These are phyloP conservation scores for Aspergillus fumigatiaffinis DNA, from an alignment of 2,329 filamentous ascomycete species.

Conservation along the genomic window DNA sequence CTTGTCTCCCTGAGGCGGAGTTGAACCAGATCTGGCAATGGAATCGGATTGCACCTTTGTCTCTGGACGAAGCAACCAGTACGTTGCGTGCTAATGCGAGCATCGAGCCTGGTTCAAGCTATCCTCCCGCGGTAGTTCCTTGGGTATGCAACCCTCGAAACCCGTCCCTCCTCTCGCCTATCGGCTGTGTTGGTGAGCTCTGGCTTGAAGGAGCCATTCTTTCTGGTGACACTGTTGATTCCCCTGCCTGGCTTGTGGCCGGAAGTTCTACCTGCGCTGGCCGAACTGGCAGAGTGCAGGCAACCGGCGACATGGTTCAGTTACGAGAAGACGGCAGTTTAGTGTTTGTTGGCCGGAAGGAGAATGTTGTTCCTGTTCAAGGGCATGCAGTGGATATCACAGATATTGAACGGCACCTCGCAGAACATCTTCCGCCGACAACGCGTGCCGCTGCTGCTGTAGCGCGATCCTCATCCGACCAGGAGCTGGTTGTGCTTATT, in stretches of 20 bases:
- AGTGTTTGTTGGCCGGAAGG: constrained; percentile 31
- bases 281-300: constrained; percentile 26
- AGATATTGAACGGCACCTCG: constrained; percentile 39
- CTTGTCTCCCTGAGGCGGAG: constrained; percentile 35
- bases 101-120: constrained; percentile 24
- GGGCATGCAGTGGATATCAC: constrained; percentile 40
- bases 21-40: constrained; percentile 42
- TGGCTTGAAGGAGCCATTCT: constrained; percentile 41
- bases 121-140: constrained; percentile 30
- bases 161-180: constrained; percentile 34
- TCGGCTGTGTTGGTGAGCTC: constrained; percentile 37
- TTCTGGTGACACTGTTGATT: constrained; percentile 18
- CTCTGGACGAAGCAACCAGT: constrained; percentile 25
- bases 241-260: constrained; percentile 25
- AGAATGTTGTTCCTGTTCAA: constrained; percentile 28
- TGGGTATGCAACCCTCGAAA: constrained; percentile 32
- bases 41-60: constrained; percentile 37
- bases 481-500: constrained; percentile 29
- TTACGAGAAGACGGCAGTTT: constrained; percentile 26
- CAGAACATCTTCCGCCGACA: constrained; percentile 29
- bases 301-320: constrained; percentile 32
- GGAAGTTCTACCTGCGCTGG: constrained; percentile 31
- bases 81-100: constrained; percentile 17
- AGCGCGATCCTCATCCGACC: constrained; percentile 14
- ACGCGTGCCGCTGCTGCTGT: constrained; percentile 28